Conservation (phyloP, 2,329 filamentous ascomycete species). For the Gyromitra esculenta region DNA sequence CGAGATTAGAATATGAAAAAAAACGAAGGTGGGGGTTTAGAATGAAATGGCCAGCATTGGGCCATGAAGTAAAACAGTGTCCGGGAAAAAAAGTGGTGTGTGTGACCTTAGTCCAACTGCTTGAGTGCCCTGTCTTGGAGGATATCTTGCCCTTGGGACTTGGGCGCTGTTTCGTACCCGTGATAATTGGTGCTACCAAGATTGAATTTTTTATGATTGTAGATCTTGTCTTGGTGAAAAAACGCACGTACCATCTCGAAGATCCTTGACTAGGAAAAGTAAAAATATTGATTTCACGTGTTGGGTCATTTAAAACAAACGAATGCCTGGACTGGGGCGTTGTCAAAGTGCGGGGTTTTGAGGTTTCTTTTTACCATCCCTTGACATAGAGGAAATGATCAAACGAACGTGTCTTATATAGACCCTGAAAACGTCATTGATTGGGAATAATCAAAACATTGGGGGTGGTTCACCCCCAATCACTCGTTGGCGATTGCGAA, state of each 20-base stretch:
- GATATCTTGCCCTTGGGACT: neutral
- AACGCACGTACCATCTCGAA: slow-evolving; percentile 11
- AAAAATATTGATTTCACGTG: slow-evolving; percentile 2
- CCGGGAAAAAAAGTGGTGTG: neutral
- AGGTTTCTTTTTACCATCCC: slow-evolving; percentile 1
- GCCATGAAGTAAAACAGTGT: neutral
- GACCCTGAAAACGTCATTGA: neutral
- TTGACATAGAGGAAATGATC: slow-evolving; percentile 21
- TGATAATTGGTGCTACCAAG: neutral
- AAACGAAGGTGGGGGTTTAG: neutral
- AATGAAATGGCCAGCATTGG: neutral
- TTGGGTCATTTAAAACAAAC: slow-evolving; percentile 7
- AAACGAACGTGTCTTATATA: neutral
- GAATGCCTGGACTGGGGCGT: slow-evolving; percentile 12
- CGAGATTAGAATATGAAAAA: neutral
- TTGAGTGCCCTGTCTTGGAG: neutral
- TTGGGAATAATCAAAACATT: neutral
- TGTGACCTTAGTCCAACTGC: slow-evolving; percentile 19
- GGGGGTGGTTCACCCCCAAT: slow-evolving; percentile 1
- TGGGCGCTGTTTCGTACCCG: neutral
- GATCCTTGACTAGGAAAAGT: slow-evolving; percentile 21
- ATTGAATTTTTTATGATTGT: neutral
- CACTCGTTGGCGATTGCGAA: slow-evolving; percentile 5
- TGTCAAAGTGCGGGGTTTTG: slow-evolving; percentile 7
- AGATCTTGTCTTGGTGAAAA: slow-evolving; percentile 4